Conservation (phyloP, 139 green algal species). For the Mychonastes homosphaera region DNA sequence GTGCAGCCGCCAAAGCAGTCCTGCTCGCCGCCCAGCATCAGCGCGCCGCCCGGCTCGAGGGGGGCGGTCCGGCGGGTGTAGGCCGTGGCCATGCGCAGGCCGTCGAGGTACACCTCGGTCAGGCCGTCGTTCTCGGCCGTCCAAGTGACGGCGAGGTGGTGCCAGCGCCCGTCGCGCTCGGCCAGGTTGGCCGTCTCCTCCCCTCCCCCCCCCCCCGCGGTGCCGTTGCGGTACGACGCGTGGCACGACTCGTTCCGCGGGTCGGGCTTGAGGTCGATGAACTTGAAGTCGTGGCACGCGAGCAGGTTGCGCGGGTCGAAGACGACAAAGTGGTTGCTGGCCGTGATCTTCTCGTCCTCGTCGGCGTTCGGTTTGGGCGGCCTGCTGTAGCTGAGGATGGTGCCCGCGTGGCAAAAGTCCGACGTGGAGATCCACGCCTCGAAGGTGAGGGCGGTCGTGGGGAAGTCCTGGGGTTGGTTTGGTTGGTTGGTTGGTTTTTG, state of each 20-base stretch:
- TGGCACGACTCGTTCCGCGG: slow-evolving; percentile 41
- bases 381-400: slow-evolving; percentile 69
- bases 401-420: slow-evolving; percentile 69
- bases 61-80: slow-evolving; percentile 42
- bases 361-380: slow-evolving; percentile 35
- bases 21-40: slow-evolving; percentile 79
- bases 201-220: background rate
- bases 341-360: slow-evolving; percentile 28
- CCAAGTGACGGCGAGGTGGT: slow-evolving; percentile 80
- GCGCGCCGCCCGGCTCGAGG: slow-evolving; percentile 47
- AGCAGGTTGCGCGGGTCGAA: slow-evolving; percentile 47
- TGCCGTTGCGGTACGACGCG: slow-evolving; percentile 24
- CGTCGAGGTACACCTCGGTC: slow-evolving; percentile 74
- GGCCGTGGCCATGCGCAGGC: slow-evolving; percentile 44
- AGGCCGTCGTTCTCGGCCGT: slow-evolving; percentile 39
- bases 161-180: slow-evolving; percentile 55
- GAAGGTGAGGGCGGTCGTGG: slow-evolving; percentile 59
- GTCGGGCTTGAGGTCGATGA: slow-evolving; percentile 63
- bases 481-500: too few species aligned
- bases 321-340: slow-evolving; percentile 80
- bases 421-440: slow-evolving; percentile 75
- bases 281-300: slow-evolving; percentile 66
- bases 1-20: slow-evolving; percentile 82
- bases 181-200: slow-evolving; percentile 15
- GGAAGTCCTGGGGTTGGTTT: slow-evolving; percentile 52